Base-by-base conservation (phyloP, 768 basidiomycete species). In the Mrakia gelida region DNA sequence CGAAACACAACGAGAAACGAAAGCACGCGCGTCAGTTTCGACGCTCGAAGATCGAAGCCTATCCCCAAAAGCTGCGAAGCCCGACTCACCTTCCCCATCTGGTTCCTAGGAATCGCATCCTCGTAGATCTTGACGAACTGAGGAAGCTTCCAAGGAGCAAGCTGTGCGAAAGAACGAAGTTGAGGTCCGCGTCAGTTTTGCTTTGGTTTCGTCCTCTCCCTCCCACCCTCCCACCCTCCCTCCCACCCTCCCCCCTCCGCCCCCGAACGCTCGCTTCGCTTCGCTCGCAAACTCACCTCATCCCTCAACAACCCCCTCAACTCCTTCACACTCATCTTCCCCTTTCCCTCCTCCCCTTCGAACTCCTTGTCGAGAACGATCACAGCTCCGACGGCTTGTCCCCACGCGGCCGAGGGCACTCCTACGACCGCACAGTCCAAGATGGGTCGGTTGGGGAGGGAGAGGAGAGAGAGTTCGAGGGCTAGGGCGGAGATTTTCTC, bases 401-500 rank as follows among this genome's bases (percentile, higher is more conserved):
- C 83, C 83, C 83, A 83, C 41, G 81, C 80, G 54, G 80, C 78
- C 70, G 83, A 81, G 34, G 80, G 79, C 0, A 83, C 81, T 16
- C 80, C 83, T 11, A 83, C 82, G 6, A 83, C 83, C 23, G 82
- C 81, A 28, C 77, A 80, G 70, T 83, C 83, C 38, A 79, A 79
- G 72, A 83, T 80, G 72, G 70, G 77, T 41, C 68, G 62, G 15
- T 78, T 80, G 13, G 75, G 80, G 23, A 83, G 80, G n/a, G 80
- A 80, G 21, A 83, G 78, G 26, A 83, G 72, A 16, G 80, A 80
- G 21, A 81, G 75, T 65, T 83, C 83, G 30, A 83, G 80, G 62
- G 83, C 82, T 18, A 83, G 71, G 5, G 83, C 83, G 28, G 81
- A 81, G 34, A 83, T 74, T 71, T 83, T 83, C 65, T 83, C 83